A percentile compares a stretch with the other conserved stretches of the same genome.
Evolutionary conservation across 352 stramenopile genomes (phyloP).

Genomic region (Phytophthora vignae): DNA sequence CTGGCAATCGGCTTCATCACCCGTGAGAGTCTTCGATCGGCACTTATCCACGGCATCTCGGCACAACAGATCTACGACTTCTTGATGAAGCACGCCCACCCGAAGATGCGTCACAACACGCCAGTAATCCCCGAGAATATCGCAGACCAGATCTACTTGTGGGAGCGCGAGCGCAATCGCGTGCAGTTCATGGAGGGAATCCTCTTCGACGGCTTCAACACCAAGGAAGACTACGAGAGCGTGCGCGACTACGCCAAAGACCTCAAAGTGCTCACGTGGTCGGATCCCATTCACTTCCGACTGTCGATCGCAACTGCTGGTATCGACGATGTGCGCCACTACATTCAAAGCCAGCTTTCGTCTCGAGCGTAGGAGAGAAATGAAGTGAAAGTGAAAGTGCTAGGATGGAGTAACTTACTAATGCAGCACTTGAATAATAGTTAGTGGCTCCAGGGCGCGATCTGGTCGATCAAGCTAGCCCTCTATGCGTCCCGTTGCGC

Average conservation of each 20-base stretch:
- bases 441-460: constrained; percentile 36
- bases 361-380: constrained; percentile 24
- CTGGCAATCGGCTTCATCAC: constrained; percentile 93
- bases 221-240: constrained; percentile 85
- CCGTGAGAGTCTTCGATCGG: constrained; percentile 88
- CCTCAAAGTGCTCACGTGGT: constrained; percentile 84
- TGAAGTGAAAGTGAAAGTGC: constrained; percentile 8
- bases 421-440: constrained; percentile 49
- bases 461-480: constrained; percentile 23
- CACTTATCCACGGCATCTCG: constrained; percentile 91
- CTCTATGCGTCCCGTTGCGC: constrained; percentile 37
- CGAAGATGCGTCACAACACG: constrained; percentile 77
- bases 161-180: constrained; percentile 91
- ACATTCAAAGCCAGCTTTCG: constrained; percentile 74
- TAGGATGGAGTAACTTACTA: constrained; percentile 37
- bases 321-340: constrained; percentile 74
- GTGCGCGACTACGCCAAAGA: constrained; percentile 73
- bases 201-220: constrained; percentile 89
- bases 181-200: constrained; percentile 84
- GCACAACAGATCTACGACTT: constrained; percentile 94
- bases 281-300: constrained; percentile 83
- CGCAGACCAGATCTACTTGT: constrained; percentile 92
- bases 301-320: constrained; percentile 68
- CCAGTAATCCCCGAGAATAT: constrained; percentile 91
- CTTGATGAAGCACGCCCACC: constrained; percentile 89